phyloP scores from a whole-genome alignment of 2,329 filamentous ascomycete species.

The Lachnellula arida region DNA sequence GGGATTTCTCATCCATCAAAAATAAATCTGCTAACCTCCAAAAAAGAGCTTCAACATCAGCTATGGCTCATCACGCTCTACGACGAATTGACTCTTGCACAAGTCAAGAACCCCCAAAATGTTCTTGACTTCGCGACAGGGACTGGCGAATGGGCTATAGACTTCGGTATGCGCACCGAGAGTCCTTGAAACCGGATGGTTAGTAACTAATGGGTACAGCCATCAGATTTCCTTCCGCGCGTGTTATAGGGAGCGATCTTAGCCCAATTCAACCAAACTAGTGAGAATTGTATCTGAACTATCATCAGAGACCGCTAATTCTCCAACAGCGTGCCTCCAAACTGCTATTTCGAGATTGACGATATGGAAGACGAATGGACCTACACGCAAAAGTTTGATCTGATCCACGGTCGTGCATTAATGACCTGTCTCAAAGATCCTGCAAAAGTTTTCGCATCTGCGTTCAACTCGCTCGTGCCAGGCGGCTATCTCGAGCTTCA shows the following conservation, averaged over 20 bases:
- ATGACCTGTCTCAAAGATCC: conserved; percentile 14
- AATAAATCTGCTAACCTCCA: background rate
- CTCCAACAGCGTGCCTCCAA: conserved; percentile 44
- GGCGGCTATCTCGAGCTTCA: conserved; percentile 32
- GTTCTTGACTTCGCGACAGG: conserved; percentile 40
- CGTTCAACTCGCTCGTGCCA: conserved; percentile 29
- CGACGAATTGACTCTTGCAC: conserved; percentile 19
- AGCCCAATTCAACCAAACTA: conserved; percentile 29
- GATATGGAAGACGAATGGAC: conserved; percentile 47
- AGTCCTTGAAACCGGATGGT: conserved; percentile 10
- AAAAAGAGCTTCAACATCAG: conserved; percentile 20
- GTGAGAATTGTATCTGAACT: background rate
- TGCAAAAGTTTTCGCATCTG: conserved; percentile 3
- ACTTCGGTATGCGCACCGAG: conserved; percentile 7
- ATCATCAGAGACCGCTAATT: conserved; percentile 18
- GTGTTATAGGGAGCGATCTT: conserved; percentile 28
- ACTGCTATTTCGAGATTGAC: conserved; percentile 46
- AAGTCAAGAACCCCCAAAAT: conserved; percentile 28
- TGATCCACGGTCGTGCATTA: conserved; percentile 36
- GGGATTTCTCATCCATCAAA: background rate
- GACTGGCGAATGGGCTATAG: conserved; percentile 39
- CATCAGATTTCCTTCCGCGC: conserved; percentile 19
- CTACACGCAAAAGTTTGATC: conserved; percentile 42
- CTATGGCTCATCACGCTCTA: conserved; percentile 19
- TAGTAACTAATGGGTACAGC: conserved; percentile 9